Base-by-base conservation (phyloP, 768 basidiomycete genomes). In the Pholiota microspora region DNA sequence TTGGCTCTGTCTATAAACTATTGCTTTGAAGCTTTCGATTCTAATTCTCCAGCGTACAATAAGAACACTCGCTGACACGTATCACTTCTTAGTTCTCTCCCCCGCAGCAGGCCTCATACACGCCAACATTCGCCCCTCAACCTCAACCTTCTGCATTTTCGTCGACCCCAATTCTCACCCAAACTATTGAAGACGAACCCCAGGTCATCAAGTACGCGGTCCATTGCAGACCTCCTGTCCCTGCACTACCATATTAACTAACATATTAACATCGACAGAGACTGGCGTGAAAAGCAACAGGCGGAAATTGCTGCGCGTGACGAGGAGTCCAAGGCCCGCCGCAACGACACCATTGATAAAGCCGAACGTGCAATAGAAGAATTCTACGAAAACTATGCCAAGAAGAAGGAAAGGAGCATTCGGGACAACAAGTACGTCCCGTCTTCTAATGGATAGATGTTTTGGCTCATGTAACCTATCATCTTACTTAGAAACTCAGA, bases 321-420 rank as follows among this genome's bases (percentile, higher is more conserved):
- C 68, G 91, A 89, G 62, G 83, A 78, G 24, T 87, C 92, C 29
- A 84, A 85, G 67, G 77, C 75, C 28, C 86, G 83, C 66, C 85
- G 88, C 61, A 86, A 92, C 61, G 92, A 94, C 60, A 91, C 86
- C 28, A 85, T 94, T 61, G 77, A 80, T 44, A 89, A 84, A 66
- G 95, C 95, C 16, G 92, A 94, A 66, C 80, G 83, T 59, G 77
- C 88, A 36, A 94, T 96, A 58, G 93, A 95, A 71, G 85, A 89
- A 59, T 95, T 94, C 69, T 95, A 95, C 64, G 89, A 91, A 66
- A 82, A 88, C 48, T 94, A 98, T 67, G 82, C 91, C 31, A 77
- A 78, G 55, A 90, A 92, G 77, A 96, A 95, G 73, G 92, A 94
- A 74, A 82, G 83, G 68, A 85, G 85, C 60, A 97, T 99, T 62